A percentile compares a stretch with the other conserved stretches of the same genome.
Evolutionary conservation across 345 rosid species (phyloP).

Genomic region (Barbarea vulgaris): DNA sequence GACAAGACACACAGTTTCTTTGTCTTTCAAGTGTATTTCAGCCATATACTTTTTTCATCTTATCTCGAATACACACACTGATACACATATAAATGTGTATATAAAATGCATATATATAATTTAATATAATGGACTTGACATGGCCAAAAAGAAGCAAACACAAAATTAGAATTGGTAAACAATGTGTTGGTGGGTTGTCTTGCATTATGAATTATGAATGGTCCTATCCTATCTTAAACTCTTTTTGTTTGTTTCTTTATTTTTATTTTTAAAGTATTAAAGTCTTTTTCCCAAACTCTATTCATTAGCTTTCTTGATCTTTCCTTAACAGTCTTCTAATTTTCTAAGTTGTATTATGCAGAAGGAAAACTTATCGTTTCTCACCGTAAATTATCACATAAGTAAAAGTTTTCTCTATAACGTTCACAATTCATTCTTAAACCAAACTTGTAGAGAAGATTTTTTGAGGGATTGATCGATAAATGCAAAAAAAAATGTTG

Average conservation of each 20-base stretch:
- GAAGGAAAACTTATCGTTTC: not conserved
- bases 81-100: slow-evolving; percentile 17
- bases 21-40: slow-evolving; percentile 27
- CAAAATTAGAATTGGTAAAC: slow-evolving; percentile 25
- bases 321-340: not conserved
- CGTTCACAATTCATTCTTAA: not conserved
- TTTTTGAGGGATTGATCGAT: not conserved
- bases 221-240: slow-evolving; percentile 35
- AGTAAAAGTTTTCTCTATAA: not conserved
- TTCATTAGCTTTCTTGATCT: slow-evolving; percentile 4
- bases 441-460: not conserved
- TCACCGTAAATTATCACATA: not conserved
- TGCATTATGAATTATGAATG: slow-evolving; percentile 35
- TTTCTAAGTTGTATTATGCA: not conserved
- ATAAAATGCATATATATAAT: not conserved
- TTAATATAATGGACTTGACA: slow-evolving; percentile 25
- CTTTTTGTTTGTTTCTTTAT: not conserved
- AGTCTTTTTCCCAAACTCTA: slow-evolving; percentile 6
- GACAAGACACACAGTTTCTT: slow-evolving; percentile 34
- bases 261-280: not conserved
- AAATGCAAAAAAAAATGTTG: slow-evolving; percentile 4
- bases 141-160: slow-evolving; percentile 36
- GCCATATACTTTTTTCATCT: slow-evolving; percentile 31
- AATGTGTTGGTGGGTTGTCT: slow-evolving; percentile 37
- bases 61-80: slow-evolving; percentile 21